Evolutionary conservation across 345 rosid species (phyloP).

Genomic region (Syzygium aromaticum): DNA sequence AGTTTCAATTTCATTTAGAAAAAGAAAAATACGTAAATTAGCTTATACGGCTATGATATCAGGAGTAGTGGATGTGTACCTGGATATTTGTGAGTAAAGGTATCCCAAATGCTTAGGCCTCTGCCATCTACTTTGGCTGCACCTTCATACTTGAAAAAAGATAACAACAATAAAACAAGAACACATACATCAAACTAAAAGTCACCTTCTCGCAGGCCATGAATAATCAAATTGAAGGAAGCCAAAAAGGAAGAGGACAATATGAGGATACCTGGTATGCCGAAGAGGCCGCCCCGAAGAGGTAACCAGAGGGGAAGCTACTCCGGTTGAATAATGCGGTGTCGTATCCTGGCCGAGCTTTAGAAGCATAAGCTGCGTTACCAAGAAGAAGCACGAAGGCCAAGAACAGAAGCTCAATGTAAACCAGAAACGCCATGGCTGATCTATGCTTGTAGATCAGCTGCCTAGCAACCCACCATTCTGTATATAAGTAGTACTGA

Average conservation of each 20-base stretch:
- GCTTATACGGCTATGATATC: neutral
- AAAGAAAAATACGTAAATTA: neutral
- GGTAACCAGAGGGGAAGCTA: slow-evolving; percentile 15
- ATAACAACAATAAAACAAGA: too few relatives aligned
- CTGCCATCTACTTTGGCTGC: slow-evolving; percentile 15
- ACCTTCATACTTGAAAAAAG: slow-evolving; percentile 13
- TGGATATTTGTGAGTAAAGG: neutral
- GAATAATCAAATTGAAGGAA: neutral
- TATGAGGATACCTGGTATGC: slow-evolving; percentile 13
- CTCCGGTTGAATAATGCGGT: neutral
- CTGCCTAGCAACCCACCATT: neutral
- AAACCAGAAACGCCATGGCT: neutral
- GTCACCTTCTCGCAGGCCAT: neutral
- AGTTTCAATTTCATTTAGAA: neutral
- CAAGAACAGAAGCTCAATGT: neutral
- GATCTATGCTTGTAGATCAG: neutral
- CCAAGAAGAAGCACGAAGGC: neutral
- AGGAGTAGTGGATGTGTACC: neutral
- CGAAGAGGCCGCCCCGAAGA: slow-evolving; percentile 15
- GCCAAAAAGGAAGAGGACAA: neutral
- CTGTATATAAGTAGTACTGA: neutral
- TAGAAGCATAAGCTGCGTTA: neutral
- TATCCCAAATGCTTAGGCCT: slow-evolving; percentile 20
- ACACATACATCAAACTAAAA: neutral
- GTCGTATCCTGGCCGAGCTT: neutral